Evolutionary conservation across 2,329 filamentous ascomycete species (phyloP).

Genomic region (Aureobasidium sp.): DNA sequence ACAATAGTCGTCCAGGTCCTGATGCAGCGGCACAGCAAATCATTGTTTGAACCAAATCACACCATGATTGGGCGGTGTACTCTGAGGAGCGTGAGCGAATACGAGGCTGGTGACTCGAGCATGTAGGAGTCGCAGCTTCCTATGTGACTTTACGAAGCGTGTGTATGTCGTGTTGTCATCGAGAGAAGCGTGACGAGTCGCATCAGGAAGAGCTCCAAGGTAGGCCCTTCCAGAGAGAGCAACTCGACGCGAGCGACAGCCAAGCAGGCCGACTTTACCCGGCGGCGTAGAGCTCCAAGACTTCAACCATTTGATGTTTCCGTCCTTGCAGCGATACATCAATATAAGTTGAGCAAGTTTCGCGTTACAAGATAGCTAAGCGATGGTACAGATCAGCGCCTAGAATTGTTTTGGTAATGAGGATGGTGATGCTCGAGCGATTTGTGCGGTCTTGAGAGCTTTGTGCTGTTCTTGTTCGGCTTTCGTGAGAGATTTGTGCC

Average conservation of each 20-base stretch:
- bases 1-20: not conserved
- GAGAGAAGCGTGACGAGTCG: not conserved
- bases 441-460: not conserved
- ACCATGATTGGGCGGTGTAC: too few relatives aligned
- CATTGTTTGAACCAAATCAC: not conserved
- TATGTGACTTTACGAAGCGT: too few relatives aligned
- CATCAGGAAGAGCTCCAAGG: too few relatives aligned
- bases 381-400: not conserved
- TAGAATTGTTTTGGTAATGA: not conserved
- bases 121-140: too few relatives aligned
- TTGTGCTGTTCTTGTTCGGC: not conserved
- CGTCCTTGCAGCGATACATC: conserved; percentile 1
- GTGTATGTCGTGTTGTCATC: not conserved
- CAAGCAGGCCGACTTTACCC: not conserved
- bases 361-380: not conserved
- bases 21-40: not conserved
- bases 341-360: conserved; percentile 3
- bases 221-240: not conserved
- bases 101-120: too few relatives aligned
- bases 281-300: not conserved
- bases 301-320: not conserved
- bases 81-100: too few relatives aligned
- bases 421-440: not conserved
- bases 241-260: not conserved
- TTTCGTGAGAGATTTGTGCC: conserved; percentile 3